These are phyloP conservation scores for Podaxis sp. DNA, from an alignment of 768 basidiomycete genomes.

Conservation along the genomic window DNA sequence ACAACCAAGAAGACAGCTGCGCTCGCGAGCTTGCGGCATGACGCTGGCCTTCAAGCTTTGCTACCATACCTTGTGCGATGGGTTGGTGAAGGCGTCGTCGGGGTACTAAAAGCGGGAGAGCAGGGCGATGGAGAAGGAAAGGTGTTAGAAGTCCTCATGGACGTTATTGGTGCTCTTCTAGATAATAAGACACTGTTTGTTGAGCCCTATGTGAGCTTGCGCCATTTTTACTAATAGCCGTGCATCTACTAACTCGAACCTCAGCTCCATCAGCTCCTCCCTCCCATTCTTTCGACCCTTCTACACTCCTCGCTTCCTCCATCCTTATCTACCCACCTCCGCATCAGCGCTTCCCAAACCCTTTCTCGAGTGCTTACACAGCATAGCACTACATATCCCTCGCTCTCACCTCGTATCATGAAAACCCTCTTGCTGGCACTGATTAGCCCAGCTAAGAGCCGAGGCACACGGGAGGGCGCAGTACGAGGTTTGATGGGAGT, in stretches of 20 bases:
- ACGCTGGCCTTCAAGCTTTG: conserved; percentile 89
- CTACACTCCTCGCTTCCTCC: conserved; percentile 84
- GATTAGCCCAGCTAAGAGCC: conserved; percentile 65
- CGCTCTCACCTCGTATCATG: conserved; percentile 85
- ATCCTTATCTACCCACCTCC: conserved; percentile 67
- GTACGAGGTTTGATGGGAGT: conserved; percentile 84
- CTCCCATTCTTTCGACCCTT: conserved; percentile 88
- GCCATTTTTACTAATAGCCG: background rate
- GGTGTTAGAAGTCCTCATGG: conserved; percentile 78
- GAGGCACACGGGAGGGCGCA: conserved; percentile 87
- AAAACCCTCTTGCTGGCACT: conserved; percentile 91
- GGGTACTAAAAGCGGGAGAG: conserved; percentile 53
- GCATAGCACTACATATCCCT: conserved; percentile 87
- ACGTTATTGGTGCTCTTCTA: conserved; percentile 81
- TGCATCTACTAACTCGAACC: conserved; percentile 5
- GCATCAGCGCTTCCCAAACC: conserved; percentile 80
- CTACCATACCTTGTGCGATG: conserved; percentile 94
- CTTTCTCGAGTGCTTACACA: conserved; percentile 79
- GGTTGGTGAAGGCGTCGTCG: conserved; percentile 87
- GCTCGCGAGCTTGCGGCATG: conserved; percentile 82
- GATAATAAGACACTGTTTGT: conserved; percentile 89
- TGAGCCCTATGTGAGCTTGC: conserved; percentile 87
- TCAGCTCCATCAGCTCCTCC: conserved; percentile 94
- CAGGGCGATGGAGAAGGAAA: conserved; percentile 67
- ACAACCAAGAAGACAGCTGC: conserved; percentile 80